phyloP scores from a whole-genome alignment of 2,329 filamentous ascomycete species.

The Alternaria brassicicola region DNA sequence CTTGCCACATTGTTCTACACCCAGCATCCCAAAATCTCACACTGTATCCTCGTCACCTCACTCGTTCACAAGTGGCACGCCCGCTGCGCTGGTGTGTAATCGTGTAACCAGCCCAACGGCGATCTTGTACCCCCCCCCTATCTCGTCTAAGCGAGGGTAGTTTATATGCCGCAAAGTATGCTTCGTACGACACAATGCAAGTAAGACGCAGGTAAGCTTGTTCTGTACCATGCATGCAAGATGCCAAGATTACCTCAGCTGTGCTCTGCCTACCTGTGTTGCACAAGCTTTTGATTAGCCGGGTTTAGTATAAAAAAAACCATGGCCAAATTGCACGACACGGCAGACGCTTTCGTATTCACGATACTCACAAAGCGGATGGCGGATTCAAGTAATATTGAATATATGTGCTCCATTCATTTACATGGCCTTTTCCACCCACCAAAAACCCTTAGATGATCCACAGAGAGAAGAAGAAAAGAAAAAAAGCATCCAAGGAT shows the following conservation, averaged over 20 bases:
- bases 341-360: background rate
- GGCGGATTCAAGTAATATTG: background rate
- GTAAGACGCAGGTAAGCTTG: background rate
- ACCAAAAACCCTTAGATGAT: background rate
- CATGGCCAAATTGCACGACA: background rate
- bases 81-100: background rate
- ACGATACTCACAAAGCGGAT: background rate
- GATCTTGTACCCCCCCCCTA: background rate
- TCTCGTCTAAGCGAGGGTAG: background rate
- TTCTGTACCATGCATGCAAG: background rate
- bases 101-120: background rate
- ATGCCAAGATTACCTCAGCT: background rate
- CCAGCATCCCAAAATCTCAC: background rate
- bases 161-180: background rate
- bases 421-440: constrained; percentile 9
- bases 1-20: too few relatives aligned
- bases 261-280: background rate
- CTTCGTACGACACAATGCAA: background rate
- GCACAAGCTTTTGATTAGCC: background rate
- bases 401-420: constrained; percentile 13
- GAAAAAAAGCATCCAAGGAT: background rate
- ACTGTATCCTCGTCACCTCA: background rate
- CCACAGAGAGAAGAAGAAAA: background rate
- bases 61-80: background rate
- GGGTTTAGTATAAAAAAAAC: background rate